Evolutionary conservation across 306 rosid species (phyloP).

Genomic region (Castanea crenata): DNA sequence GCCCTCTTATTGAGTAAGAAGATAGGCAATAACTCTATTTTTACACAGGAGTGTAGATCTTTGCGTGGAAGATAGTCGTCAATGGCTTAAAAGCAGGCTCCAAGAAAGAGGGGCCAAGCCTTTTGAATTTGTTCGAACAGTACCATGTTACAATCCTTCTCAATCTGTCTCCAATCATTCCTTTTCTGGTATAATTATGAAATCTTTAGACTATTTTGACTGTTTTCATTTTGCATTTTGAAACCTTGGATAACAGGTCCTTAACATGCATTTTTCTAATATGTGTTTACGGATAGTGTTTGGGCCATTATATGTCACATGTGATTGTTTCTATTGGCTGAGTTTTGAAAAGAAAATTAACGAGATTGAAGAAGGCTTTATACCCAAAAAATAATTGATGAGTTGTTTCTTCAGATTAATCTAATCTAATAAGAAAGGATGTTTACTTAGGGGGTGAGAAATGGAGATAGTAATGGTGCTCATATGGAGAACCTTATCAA

Average conservation of each 20-base stretch:
- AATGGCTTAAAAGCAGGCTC: constrained; percentile 70
- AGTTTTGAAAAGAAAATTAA: not conserved
- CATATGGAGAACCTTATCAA: not conserved
- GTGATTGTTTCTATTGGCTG: not conserved
- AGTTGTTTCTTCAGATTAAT: not conserved
- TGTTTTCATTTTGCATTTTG: not conserved
- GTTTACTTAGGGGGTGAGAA: too few species aligned
- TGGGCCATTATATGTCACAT: constrained; percentile 2
- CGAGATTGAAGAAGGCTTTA: not conserved
- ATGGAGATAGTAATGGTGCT: too few species aligned
- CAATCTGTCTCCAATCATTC: constrained; percentile 30
- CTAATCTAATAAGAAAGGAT: not conserved
- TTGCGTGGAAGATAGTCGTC: constrained; percentile 57
- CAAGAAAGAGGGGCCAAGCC: constrained; percentile 70
- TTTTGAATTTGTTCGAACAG: constrained; percentile 71
- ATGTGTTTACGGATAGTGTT: constrained; percentile 1
- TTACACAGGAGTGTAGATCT: constrained; percentile 47
- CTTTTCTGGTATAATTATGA: constrained; percentile 39
- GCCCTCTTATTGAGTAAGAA: not conserved
- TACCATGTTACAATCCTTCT: constrained; percentile 67
- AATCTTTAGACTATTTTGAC: not conserved
- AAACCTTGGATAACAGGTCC: not conserved
- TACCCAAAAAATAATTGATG: not conserved
- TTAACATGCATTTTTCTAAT: not conserved
- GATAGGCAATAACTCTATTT: constrained; percentile 15